A percentile compares a stretch with the other conserved stretches of the same genome.
Conservation (phyloP, 805 yeast species). For the Metschnikowia chrysomelidarum region DNA sequence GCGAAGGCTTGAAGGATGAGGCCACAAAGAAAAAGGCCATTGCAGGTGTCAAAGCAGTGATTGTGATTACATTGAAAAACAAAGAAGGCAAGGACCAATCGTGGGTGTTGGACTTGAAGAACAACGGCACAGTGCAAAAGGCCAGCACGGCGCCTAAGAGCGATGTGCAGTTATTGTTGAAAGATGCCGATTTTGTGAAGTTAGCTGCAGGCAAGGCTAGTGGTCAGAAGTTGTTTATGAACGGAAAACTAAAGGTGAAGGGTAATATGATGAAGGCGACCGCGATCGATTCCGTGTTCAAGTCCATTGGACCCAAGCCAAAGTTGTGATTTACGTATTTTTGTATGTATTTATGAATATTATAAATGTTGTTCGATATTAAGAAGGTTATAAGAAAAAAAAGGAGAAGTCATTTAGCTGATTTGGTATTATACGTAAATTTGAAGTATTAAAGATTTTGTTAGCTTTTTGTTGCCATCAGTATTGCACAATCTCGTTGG, state of each 20-base stretch:
- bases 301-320: constrained; percentile 45
- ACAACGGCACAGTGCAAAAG: constrained; percentile 17
- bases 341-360: too few species aligned
- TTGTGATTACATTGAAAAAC: constrained; percentile 51
- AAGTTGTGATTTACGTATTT: constrained; percentile 28
- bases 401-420: too few species aligned
- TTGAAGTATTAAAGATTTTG: too few species aligned
- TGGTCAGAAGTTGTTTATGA: constrained; percentile 81
- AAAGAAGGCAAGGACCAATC: constrained; percentile 24
- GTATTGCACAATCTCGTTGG: constrained; percentile 10
- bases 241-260: constrained; percentile 81
- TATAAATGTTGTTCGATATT: background rate
- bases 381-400: too few species aligned
- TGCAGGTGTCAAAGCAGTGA: constrained; percentile 54
- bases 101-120: constrained; percentile 24
- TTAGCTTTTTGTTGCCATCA: too few species aligned
- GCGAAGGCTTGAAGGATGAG: constrained; percentile 37
- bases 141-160: constrained; percentile 31
- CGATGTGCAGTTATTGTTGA: constrained; percentile 64
- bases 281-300: constrained; percentile 65
- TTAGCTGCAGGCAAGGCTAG: constrained; percentile 76
- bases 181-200: constrained; percentile 67
- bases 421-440: too few species aligned
- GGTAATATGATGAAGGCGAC: constrained; percentile 93
- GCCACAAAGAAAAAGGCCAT: constrained; percentile 38